Base-by-base conservation (phyloP, 1,139 yeast genomes). In the Sugiyamaella grinbergsii region DNA sequence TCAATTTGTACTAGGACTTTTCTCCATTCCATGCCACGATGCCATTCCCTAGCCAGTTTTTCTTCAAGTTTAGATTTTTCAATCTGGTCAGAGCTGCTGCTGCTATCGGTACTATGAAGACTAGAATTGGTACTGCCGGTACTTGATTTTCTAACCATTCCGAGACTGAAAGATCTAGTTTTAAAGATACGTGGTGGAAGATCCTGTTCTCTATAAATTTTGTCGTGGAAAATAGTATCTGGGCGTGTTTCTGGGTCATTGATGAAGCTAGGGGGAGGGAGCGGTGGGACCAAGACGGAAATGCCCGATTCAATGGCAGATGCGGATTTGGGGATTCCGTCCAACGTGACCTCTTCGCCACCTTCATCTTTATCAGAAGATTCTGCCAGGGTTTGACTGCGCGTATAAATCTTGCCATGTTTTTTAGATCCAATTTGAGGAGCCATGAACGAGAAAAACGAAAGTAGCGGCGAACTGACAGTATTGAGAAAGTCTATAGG, bases 41-140 rank as follows among this genome's bases (percentile, higher is more conserved):
- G 98, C 83, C 95, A 93, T 51, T 82, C 83, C 42, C 96, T 72
- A 0, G 98, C 98, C 50, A 93, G 86, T 50, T 78, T 76, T 59
- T 93, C 98, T 64, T 93, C 98, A 5, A 82, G 65, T 47, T 72
- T 68, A 57, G 75, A 69, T 49, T 67, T 68, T 28, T 67, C 69
- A 55, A 73, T 68, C 53, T 50, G 64, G 6, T 57, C 38, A 4
- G 46, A 11, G 15, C 24, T 38, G 36, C 44, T 29, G 13, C 33
- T 40, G 13, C 28, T 39, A 15, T 28, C 28, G 13, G 18, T 23
- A 22, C 45, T 41, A 22, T 41, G 38, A 7, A 40, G 18, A 20
- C 39, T 34, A 24, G 42, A 33, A 40, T 16, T 5, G 42, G 36
- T 28, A 33, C 42, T 16, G 55, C 39, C 59, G 68, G 40, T 63